A percentile compares a stretch with the other conserved stretches of the same genome.
Conservation (phyloP, 257 asterid genomes). For the Nicotiana sylvestris region DNA sequence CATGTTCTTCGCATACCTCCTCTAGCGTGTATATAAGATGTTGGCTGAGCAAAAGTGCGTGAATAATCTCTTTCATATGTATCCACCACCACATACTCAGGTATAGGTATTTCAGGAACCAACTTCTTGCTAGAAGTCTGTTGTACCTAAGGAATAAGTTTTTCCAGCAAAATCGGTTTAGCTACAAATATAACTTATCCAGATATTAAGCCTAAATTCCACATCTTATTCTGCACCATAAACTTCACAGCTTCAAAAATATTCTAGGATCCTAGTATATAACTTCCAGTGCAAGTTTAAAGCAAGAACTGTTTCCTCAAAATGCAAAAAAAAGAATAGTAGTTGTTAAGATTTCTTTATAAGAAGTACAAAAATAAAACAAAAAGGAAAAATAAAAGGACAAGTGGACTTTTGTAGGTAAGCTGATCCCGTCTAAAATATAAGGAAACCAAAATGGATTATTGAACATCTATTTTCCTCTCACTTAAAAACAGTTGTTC, state of each 20-base stretch:
- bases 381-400: neutral
- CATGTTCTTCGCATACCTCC: constrained; percentile 58
- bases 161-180: neutral
- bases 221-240: constrained; percentile 8
- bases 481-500: neutral
- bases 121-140: constrained; percentile 59
- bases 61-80: constrained; percentile 97
- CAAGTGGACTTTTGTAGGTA: neutral
- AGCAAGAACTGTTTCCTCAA: constrained; percentile 3
- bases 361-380: neutral
- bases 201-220: neutral
- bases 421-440: neutral
- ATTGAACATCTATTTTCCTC: neutral
- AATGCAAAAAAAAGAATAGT: neutral
- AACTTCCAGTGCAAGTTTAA: constrained; percentile 1
- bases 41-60: constrained; percentile 81
- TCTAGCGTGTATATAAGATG: constrained; percentile 89
- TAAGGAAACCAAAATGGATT: neutral
- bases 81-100: constrained; percentile 85
- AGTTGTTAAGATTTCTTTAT: neutral
- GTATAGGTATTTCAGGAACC: constrained; percentile 92
- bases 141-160: constrained; percentile 43
- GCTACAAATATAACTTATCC: neutral
- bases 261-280: neutral
- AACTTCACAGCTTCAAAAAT: neutral